These are phyloP conservation scores for Scytalidium lignicola DNA, from an alignment of 2,329 filamentous ascomycete genomes.

Conservation along the genomic window DNA sequence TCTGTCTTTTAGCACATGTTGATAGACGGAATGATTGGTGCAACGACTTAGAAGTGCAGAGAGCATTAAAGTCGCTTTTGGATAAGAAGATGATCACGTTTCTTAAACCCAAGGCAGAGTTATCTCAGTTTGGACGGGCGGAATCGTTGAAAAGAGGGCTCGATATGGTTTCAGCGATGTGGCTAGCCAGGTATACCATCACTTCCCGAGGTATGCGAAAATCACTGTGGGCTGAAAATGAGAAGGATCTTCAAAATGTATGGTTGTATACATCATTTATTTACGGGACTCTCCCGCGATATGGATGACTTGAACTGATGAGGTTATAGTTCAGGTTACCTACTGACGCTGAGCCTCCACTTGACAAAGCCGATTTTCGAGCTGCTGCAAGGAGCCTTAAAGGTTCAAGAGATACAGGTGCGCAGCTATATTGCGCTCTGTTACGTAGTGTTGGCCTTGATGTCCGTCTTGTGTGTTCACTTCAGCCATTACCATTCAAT, in stretches of 20 bases:
- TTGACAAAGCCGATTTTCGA: conserved; percentile 67
- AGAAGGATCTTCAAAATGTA: conserved; percentile 55
- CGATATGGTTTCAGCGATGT: conserved; percentile 61
- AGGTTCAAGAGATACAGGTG: conserved; percentile 85
- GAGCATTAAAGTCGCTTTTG: conserved; percentile 58
- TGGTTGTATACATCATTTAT: conserved; percentile 21
- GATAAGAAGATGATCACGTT: conserved; percentile 59
- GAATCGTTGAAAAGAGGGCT: conserved; percentile 76
- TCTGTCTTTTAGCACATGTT: conserved; percentile 76
- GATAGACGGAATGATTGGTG: conserved; percentile 83
- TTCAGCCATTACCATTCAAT: conserved; percentile 63
- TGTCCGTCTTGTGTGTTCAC: conserved; percentile 79
- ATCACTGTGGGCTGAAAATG: conserved; percentile 70
- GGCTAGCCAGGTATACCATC: conserved; percentile 64
- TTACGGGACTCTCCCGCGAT: conserved; percentile 7
- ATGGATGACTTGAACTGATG: conserved; percentile 10
- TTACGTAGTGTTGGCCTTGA: conserved; percentile 79
- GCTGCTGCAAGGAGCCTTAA: conserved; percentile 62
- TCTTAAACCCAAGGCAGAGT: conserved; percentile 61
- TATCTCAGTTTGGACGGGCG: conserved; percentile 71
- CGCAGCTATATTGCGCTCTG: conserved; percentile 85
- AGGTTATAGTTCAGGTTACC: conserved; percentile 15
- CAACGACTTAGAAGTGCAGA: conserved; percentile 68
- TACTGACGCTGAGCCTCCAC: conserved; percentile 51
- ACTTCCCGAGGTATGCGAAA: conserved; percentile 65